A percentile compares a stretch with the other conserved stretches of the same genome.
Conservation (phyloP, 768 basidiomycete species). For the Tylopilus subfusipes region DNA sequence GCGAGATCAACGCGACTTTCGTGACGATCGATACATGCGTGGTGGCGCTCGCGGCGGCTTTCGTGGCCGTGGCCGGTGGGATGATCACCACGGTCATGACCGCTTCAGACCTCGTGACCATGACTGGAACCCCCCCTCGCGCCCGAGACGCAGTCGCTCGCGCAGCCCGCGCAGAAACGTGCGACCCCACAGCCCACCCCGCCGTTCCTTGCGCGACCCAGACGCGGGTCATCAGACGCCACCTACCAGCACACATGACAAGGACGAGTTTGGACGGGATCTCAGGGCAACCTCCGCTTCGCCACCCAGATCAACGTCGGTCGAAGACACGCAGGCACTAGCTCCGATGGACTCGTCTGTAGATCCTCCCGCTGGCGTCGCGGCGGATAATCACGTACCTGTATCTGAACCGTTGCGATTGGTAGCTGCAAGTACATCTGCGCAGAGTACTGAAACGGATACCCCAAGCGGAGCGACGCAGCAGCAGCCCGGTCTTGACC, state of each 20-base stretch:
- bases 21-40: conserved; percentile 51
- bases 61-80: conserved; percentile 65
- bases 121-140: conserved; percentile 35
- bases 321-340: conserved; percentile 24
- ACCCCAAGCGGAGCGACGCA: conserved; percentile 37
- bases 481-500: conserved; percentile 51
- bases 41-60: conserved; percentile 52
- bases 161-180: conserved; percentile 67
- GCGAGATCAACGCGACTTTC: conserved; percentile 44
- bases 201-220: conserved; percentile 38
- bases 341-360: conserved; percentile 36
- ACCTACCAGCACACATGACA: conserved; percentile 40
- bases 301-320: conserved; percentile 28
- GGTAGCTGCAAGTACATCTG: conserved; percentile 60
- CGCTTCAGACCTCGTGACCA: conserved; percentile 46
- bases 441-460: conserved; percentile 38
- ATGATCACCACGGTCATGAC: conserved; percentile 49
- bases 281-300: conserved; percentile 53
- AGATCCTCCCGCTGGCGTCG: conserved; percentile 42
- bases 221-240: conserved; percentile 25
- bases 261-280: conserved; percentile 87
- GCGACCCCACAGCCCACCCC: conserved; percentile 60
- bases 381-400: conserved; percentile 48
- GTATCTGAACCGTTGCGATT: conserved; percentile 35
- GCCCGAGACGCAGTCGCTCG: conserved; percentile 63